phyloP scores from a whole-genome alignment of 495 filamentous ascomycete genomes.

The Hypomontagnella monticulosa region DNA sequence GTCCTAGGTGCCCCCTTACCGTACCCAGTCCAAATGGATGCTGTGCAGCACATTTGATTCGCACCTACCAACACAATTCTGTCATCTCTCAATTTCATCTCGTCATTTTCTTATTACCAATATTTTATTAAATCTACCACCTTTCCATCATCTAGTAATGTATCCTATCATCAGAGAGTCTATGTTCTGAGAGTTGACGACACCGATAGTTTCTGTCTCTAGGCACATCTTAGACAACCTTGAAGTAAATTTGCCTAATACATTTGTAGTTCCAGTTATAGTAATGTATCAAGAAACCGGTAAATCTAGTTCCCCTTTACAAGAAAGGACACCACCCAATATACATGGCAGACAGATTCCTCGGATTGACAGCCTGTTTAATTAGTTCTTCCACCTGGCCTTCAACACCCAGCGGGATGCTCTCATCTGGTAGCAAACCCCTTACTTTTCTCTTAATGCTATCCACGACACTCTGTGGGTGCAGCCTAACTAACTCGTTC shows the following conservation, averaged over 20 bases:
- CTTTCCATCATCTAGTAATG: no score
- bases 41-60: slow-evolving; percentile 7
- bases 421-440: slow-evolving; percentile 84
- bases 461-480: slow-evolving; percentile 89
- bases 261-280: no score
- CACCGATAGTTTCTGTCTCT: no score
- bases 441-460: slow-evolving; percentile 86
- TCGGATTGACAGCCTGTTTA: slow-evolving; percentile 78
- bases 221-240: no score
- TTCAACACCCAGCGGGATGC: slow-evolving; percentile 90
- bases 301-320: slow-evolving; percentile 47
- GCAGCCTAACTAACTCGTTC: slow-evolving; percentile 74
- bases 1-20: not conserved
- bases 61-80: not conserved
- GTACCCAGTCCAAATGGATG: slow-evolving; percentile 2
- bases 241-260: no score
- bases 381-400: slow-evolving; percentile 95
- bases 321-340: slow-evolving; percentile 98
- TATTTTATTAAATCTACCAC: no score
- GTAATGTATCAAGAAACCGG: not conserved
- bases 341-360: slow-evolving; percentile 89
- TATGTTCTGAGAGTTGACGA: no score
- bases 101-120: no score
- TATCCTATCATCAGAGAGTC: no score
- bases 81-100: not conserved